phyloP scores from a whole-genome alignment of 768 basidiomycete species.

The Termitomyces titanicus region DNA sequence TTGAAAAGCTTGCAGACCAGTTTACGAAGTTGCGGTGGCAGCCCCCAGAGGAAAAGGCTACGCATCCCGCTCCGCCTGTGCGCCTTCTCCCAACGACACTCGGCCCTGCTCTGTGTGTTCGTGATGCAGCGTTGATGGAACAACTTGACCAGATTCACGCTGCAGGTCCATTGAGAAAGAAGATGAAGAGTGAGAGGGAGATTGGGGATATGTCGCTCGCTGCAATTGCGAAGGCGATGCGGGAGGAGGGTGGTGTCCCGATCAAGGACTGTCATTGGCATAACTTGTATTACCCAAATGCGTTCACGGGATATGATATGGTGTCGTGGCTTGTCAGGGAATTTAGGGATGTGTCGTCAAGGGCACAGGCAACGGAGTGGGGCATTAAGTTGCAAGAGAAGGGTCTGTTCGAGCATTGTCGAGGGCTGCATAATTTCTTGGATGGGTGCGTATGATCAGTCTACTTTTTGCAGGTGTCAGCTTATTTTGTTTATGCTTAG shows the following conservation, averaged over 20 bases:
- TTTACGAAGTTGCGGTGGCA: constrained; percentile 86
- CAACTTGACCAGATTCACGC: constrained; percentile 81
- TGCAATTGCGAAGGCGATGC: constrained; percentile 78
- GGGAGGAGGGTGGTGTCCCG: constrained; percentile 77
- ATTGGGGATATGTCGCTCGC: constrained; percentile 61
- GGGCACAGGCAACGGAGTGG: constrained; percentile 78
- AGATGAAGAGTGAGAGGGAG: constrained; percentile 74
- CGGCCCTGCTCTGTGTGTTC: constrained; percentile 72
- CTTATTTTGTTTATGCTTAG: constrained; percentile 31
- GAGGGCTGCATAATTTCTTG: constrained; percentile 75
- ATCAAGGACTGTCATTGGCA: constrained; percentile 90
- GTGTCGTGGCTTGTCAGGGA: constrained; percentile 91
- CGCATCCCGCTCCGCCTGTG: constrained; percentile 50
- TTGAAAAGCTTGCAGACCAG: constrained; percentile 86
- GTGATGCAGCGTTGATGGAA: constrained; percentile 75
- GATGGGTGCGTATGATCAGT: constrained; percentile 63
- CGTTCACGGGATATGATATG: constrained; percentile 87
- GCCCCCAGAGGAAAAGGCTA: constrained; percentile 50
- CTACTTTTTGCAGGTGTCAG: neutral
- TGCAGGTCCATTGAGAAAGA: constrained; percentile 70
- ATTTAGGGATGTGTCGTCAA: constrained; percentile 82
- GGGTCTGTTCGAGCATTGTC: constrained; percentile 83
- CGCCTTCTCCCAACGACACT: constrained; percentile 84
- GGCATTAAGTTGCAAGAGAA: constrained; percentile 74
- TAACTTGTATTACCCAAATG: constrained; percentile 63